A percentile compares a stretch with the other conserved stretches of the same genome.
Conservation (phyloP, 805 yeast genomes). For the Blastobotrys muscicola region DNA sequence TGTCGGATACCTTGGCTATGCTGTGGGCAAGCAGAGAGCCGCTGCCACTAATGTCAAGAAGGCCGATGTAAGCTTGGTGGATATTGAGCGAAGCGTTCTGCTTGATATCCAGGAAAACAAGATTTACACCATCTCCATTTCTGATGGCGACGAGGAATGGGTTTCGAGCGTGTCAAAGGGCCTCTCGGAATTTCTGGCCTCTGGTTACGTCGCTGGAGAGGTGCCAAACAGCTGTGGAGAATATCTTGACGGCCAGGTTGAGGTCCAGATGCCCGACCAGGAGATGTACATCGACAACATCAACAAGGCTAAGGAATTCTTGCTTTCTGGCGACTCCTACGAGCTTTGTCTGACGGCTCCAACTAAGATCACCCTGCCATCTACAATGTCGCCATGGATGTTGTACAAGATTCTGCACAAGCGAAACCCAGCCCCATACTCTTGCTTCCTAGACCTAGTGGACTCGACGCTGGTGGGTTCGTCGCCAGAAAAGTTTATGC, state of each 20-base stretch:
- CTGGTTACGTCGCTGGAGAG: background rate
- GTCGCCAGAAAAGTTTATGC: conserved; percentile 88
- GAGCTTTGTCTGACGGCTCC: conserved; percentile 85
- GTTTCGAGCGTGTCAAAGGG: conserved; percentile 15
- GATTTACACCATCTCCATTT: conserved; percentile 46
- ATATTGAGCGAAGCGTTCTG: conserved; percentile 54
- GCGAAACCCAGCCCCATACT: conserved; percentile 87
- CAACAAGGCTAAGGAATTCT: conserved; percentile 51
- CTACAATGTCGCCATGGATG: conserved; percentile 54
- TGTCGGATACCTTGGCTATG: conserved; percentile 79
- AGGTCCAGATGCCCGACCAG: conserved; percentile 38
- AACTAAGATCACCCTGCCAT: conserved; percentile 48
- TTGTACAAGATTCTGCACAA: conserved; percentile 62
- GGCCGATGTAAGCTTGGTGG: conserved; percentile 67
- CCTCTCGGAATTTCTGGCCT: background rate
- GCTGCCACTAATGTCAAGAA: background rate
- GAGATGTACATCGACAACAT: conserved; percentile 47
- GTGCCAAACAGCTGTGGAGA: conserved; percentile 23
- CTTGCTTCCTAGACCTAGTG: conserved; percentile 62
- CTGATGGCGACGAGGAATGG: conserved; percentile 26
- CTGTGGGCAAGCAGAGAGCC: conserved; percentile 43
- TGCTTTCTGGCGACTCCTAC: conserved; percentile 80
- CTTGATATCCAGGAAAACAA: conserved; percentile 39
- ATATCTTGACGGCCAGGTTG: conserved; percentile 16
- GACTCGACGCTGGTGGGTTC: conserved; percentile 58